Percentiles rank a stretch among this genome's conserved stretches.
phyloP scores from a whole-genome alignment of 805 yeast genomes.

The Candida methanosorbosa region DNA sequence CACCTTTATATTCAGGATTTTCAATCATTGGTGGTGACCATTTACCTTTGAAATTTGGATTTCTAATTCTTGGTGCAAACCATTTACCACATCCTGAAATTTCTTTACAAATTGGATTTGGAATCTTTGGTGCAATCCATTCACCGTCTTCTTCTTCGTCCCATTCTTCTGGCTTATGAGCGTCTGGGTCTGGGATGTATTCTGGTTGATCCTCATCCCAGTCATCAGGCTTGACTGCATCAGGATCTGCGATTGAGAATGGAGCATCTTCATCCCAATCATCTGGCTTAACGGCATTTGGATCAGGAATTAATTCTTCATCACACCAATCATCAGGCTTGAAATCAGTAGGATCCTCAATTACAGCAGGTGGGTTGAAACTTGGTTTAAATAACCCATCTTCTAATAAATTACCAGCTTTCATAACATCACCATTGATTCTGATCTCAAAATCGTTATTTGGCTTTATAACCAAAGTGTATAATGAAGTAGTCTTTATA shows the following conservation, averaged over 20 bases:
- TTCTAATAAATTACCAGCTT: conserved; percentile 59
- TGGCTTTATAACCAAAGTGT: conserved; percentile 66
- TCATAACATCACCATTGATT: conserved; percentile 66
- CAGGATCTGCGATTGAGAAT: conserved; percentile 54
- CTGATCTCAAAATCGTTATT: conserved; percentile 71
- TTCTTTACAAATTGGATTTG: conserved; percentile 63
- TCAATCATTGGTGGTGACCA: conserved; percentile 63
- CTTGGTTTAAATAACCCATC: conserved; percentile 53
- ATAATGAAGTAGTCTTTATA: conserved; percentile 52
- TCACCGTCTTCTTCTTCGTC: conserved; percentile 85
- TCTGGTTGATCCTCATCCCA: conserved; percentile 67
- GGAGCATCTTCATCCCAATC: conserved; percentile 81
- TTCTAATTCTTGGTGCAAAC: conserved; percentile 57
- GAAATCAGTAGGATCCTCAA: conserved; percentile 45
- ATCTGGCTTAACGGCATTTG: conserved; percentile 58
- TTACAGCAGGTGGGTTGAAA: conserved; percentile 55
- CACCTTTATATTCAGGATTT: conserved; percentile 76
- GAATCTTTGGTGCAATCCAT: conserved; percentile 65
- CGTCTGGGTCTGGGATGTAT: conserved; percentile 59
- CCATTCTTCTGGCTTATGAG: conserved; percentile 70
- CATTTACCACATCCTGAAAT: conserved; percentile 83
- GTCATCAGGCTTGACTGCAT: conserved; percentile 57
- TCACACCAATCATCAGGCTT: conserved; percentile 88
- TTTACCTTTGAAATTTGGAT: conserved; percentile 67
- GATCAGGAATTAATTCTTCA: conserved; percentile 57